These are phyloP conservation scores for Hemisphaericaspora lyxosophila DNA, from an alignment of 1,139 yeast species.

Conservation along the genomic window DNA sequence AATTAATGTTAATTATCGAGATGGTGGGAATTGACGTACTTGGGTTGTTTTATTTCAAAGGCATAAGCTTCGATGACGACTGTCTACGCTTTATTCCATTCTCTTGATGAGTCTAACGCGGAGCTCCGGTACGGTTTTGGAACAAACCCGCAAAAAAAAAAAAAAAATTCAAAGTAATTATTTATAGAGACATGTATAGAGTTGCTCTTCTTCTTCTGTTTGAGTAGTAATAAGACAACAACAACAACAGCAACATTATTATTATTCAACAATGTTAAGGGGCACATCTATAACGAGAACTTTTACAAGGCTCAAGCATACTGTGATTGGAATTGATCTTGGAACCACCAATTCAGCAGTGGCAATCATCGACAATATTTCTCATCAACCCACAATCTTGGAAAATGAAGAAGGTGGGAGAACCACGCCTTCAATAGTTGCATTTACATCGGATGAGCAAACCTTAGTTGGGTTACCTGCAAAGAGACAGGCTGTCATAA, in stretches of 20 bases:
- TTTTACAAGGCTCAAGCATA: conserved; percentile 16
- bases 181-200: too few relatives aligned
- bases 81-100: conserved; percentile 1
- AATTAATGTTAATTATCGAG: conserved; percentile 1
- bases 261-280: conserved; percentile 8
- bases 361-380: conserved; percentile 54
- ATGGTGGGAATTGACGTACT: conserved; percentile 4
- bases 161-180: too few relatives aligned
- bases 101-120: too few relatives aligned
- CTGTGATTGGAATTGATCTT: conserved; percentile 72
- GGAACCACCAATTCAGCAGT: conserved; percentile 86
- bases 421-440: conserved; percentile 75
- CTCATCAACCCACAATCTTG: conserved; percentile 50
- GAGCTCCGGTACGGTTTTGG: too few relatives aligned
- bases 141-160: background rate
- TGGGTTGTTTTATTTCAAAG: conserved; percentile 4
- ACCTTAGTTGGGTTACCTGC: conserved; percentile 64
- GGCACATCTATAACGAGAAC: background rate
- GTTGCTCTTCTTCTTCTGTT: too few relatives aligned
- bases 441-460: conserved; percentile 38
- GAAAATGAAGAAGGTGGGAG: conserved; percentile 70
- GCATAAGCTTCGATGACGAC: background rate
- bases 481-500: conserved; percentile 63
- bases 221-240: too few relatives aligned
- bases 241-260: too few relatives aligned